Conservation (phyloP, 2,329 filamentous ascomycete species). For the Lachnellula cervina region DNA sequence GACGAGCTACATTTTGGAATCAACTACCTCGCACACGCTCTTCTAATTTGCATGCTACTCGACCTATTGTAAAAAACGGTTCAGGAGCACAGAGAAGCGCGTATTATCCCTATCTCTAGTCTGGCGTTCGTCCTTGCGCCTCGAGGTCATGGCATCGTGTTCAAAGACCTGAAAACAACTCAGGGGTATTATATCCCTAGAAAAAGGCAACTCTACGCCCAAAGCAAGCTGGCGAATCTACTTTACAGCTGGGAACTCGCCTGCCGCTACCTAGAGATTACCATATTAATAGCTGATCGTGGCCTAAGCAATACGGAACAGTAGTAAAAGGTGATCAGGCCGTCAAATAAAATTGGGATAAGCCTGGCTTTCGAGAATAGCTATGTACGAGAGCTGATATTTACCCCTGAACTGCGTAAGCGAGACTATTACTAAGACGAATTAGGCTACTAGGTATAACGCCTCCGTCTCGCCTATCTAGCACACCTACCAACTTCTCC, state of each 20-base stretch:
- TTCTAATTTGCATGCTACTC: slow-evolving; percentile 13
- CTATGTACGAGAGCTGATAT: no score
- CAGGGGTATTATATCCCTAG: slow-evolving; percentile 1
- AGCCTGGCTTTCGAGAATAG: no score
- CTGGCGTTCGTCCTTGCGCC: neutral
- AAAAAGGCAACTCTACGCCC: slow-evolving; percentile 32
- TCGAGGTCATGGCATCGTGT: slow-evolving; percentile 24
- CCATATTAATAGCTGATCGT: neutral
- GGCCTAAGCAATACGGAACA: neutral
- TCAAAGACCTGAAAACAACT: slow-evolving; percentile 22
- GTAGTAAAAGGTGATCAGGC: no score
- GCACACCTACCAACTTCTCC: no score
- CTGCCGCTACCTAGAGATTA: slow-evolving; percentile 33
- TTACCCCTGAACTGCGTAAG: no score
- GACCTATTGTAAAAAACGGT: slow-evolving; percentile 16
- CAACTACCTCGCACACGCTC: slow-evolving; percentile 15
- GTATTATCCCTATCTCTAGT: slow-evolving; percentile 19
- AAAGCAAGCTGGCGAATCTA: slow-evolving; percentile 44
- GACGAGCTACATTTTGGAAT: slow-evolving; percentile 29
- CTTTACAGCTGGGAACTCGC: slow-evolving; percentile 39
- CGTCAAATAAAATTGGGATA: no score
- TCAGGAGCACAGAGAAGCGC: slow-evolving; percentile 1
- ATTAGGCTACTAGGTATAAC: no score
- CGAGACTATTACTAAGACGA: no score
- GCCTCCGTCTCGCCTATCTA: no score